Base-by-base conservation (phyloP, 495 filamentous ascomycete species). In the Penicillium longicatenatum region DNA sequence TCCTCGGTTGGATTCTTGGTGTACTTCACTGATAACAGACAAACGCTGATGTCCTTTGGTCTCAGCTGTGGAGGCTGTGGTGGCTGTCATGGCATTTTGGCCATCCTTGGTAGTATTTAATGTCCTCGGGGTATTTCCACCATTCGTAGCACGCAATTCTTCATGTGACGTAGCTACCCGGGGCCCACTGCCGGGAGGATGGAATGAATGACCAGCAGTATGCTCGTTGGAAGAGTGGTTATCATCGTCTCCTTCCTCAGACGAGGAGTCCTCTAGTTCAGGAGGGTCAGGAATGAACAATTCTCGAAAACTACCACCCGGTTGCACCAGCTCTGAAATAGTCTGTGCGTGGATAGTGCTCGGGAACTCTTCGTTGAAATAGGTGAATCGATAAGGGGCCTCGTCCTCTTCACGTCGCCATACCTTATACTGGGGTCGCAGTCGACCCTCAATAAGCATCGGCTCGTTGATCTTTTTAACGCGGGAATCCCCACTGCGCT, bases 351-450 rank as follows among this genome's bases (percentile, higher is more conserved):
- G 94, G 59, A 98, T 94, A 0, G 94, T 98, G 64, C 88, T 92
- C 47, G 87, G 86, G 57, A 98, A 90, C 60, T 97, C 91, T 65
- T 98, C 94, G 69, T 97, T 97, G 79, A 98, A 98, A 65, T 98
- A 98, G 2, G 94, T 98, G 68, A 96, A 98, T 43, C 94, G 84
- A 67, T 95, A 98, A 0, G 94, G 94, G 1, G 86, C 86, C 50
- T 97, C 95, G 37, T 97, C 92, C 61, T 94, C 90, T 55, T 89
- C 86, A 22, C 86, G 82, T 69, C 93, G 91, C 94, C 94, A 98
- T 6, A 80, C 77, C 51, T 74, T 71, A 62, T 89, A 90, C 57
- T 91, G 86, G 8, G 94, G 92, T 9, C 94, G 85, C 50, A 98
- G 69, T 52, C 94, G 83, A 8, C 94, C 94, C 48, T 89, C 91